Evolutionary conservation across 2,329 filamentous ascomycete species (phyloP).

Genomic region (Plenodomus tracheiphilus): DNA sequence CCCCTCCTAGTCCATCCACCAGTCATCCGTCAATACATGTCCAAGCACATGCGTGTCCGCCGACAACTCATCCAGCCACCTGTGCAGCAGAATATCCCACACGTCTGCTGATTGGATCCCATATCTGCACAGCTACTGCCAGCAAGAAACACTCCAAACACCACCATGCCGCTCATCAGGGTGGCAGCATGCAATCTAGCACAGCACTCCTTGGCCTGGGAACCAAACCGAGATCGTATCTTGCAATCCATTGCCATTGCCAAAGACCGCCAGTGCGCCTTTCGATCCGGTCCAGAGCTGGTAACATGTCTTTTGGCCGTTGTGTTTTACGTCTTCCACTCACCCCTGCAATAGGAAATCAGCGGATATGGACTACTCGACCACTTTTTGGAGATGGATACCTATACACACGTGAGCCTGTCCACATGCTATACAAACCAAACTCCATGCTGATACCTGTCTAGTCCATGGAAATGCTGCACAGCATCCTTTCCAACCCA

Average conservation of each 20-base stretch:
- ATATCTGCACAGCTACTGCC: neutral
- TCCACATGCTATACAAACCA: neutral
- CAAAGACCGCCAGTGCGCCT: conserved; percentile 21
- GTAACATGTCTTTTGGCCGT: conserved; percentile 50
- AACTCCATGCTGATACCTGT: neutral
- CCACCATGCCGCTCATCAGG: neutral
- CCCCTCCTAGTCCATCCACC: neutral
- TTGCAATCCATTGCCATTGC: conserved; percentile 36
- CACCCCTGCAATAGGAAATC: neutral
- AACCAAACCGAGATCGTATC: conserved; percentile 1
- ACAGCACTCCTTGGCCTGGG: neutral
- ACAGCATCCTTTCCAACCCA: conserved; percentile 63
- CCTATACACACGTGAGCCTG: conserved; percentile 21
- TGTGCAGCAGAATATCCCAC: no score
- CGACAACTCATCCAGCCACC: no score
- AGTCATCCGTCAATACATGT: no score
- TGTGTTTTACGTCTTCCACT: no score
- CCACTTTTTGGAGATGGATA: conserved; percentile 56
- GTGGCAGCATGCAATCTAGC: neutral
- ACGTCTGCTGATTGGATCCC: neutral
- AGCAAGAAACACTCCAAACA: neutral
- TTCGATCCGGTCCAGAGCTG: conserved; percentile 46
- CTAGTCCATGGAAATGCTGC: conserved; percentile 59
- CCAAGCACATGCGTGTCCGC: no score
- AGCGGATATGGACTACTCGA: conserved; percentile 53